A percentile compares a stretch with the other conserved stretches of the same genome.
These are phyloP conservation scores for Poa pratensis DNA, from an alignment of 176 grass and related monocot species.

Conservation along the genomic window DNA sequence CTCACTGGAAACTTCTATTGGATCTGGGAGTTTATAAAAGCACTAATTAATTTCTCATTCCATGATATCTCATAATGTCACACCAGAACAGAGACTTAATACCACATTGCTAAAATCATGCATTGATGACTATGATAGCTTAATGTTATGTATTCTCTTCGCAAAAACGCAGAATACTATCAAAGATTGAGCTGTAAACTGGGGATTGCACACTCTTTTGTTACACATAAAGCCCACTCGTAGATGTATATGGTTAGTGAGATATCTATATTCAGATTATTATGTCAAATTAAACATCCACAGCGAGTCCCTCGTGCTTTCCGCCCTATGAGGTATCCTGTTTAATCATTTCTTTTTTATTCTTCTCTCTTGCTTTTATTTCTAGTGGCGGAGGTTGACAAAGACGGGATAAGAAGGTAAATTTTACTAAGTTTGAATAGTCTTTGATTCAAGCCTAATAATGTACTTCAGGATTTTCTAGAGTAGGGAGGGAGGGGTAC, in stretches of 20 bases:
- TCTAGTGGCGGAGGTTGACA: neutral
- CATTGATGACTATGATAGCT: slow-evolving; percentile 7
- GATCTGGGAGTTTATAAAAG: neutral
- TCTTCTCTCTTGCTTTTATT: neutral
- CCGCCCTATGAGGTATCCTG: neutral
- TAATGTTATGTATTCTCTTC: slow-evolving; percentile 19
- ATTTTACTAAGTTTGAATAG: neutral
- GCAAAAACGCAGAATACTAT: neutral
- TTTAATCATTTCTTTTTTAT: neutral
- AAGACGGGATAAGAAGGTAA: too few relatives aligned
- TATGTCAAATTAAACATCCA: slow-evolving; percentile 35
- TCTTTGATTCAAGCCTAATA: neutral
- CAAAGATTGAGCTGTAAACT: slow-evolving; percentile 18
- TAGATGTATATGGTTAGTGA: slow-evolving; percentile 6
- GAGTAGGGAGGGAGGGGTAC: neutral
- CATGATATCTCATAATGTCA: slow-evolving; percentile 10
- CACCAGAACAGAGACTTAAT: slow-evolving; percentile 26
- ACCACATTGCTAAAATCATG: neutral
- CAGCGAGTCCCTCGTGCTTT: neutral
- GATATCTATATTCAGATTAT: slow-evolving; percentile 25
- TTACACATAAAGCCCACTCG: neutral
- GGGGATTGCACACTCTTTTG: neutral
- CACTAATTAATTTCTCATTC: slow-evolving; percentile 30
- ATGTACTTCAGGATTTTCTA: neutral
- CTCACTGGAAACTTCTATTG: too few relatives aligned